Evolutionary conservation across 495 filamentous ascomycete species (phyloP), one percentile per base, ranked within the genome.

Genomic region (Lasiosphaeriaceae sp.): DNA sequence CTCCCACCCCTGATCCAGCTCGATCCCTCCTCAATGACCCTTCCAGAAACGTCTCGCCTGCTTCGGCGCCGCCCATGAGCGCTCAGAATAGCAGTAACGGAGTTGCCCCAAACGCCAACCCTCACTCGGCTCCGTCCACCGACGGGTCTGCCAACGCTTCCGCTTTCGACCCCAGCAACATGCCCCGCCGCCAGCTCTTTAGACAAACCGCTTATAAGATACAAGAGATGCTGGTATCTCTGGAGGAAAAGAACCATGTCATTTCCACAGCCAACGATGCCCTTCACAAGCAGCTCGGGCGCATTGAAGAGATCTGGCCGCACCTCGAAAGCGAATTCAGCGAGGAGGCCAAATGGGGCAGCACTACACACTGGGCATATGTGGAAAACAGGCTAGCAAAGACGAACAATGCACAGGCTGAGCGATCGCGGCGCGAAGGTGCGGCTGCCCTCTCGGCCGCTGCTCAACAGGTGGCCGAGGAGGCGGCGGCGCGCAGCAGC

Each of bases 221-320:
- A 37, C 77, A 82, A 43, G 87, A 92, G 56, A 85, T 97, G 72
- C 82, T 96, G 59, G 80, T 87, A 55, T 89, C 89, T 0, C 76
- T 96, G 31, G 95, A 97, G 62, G 94, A 98, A 73, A 99, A 99
- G 72, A 96, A 95, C 58, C 92, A 96, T 59, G 92, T 97, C 51
- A 86, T 97, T 41, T 85, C 86, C 3, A 92, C 91, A 4, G 92
- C 95, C 44, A 90, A 89, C 60, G 89, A 96, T 54, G 87, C 91
- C 51, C 81, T 97, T 8, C 83, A 90, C 54, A 93, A 90, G 66
- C 92, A 97, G 67, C 74, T 96, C 20, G 70, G 82, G 52, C 88
- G 94, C 21, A 83, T 97, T 60, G 89, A 97, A 59, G 84, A 86
- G 41, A 83, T 92, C 20, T 95, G 84, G 75, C 86, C 88, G 14